These are phyloP conservation scores for Mollisiaceae sp. DNA, from an alignment of 2,329 filamentous ascomycete genomes.

Conservation along the genomic window DNA sequence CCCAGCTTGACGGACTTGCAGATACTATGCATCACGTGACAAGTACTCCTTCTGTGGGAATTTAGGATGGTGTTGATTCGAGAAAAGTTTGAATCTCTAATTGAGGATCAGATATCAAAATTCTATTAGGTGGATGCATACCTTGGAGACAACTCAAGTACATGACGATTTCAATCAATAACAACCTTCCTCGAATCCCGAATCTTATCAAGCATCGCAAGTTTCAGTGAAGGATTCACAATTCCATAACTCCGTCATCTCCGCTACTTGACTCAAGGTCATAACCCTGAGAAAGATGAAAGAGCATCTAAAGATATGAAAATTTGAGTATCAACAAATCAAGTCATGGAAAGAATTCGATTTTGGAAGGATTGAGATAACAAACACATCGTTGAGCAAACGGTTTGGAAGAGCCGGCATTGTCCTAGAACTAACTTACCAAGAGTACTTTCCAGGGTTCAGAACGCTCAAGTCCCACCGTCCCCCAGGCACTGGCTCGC, in stretches of 20 bases:
- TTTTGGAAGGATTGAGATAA: not conserved
- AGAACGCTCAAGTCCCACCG: not conserved
- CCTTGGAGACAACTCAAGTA: too few relatives aligned
- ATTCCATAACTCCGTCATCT: conserved; percentile 7
- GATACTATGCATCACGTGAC: too few relatives aligned
- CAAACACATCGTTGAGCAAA: not conserved
- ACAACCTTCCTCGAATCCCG: conserved; percentile 1
- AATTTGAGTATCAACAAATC: too few relatives aligned
- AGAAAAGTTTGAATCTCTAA: too few relatives aligned
- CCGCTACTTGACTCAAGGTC: too few relatives aligned
- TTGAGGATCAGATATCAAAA: too few relatives aligned
- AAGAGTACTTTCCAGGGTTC: not conserved
- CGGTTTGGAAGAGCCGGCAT: not conserved
- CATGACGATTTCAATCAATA: not conserved
- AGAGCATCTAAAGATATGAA: too few relatives aligned
- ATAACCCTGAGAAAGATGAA: too few relatives aligned
- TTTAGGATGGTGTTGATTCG: too few relatives aligned
- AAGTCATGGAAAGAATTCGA: not conserved
- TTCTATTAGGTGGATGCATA: too few relatives aligned
- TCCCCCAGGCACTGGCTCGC: not conserved
- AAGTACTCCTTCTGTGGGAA: too few relatives aligned
- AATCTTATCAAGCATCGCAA: conserved; percentile 13
- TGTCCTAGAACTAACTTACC: not conserved
- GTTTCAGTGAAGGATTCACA: conserved; percentile 13
- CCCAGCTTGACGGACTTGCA: too few relatives aligned